Conservation (phyloP, 805 yeast species). For the Metschnikowia cubensis region DNA sequence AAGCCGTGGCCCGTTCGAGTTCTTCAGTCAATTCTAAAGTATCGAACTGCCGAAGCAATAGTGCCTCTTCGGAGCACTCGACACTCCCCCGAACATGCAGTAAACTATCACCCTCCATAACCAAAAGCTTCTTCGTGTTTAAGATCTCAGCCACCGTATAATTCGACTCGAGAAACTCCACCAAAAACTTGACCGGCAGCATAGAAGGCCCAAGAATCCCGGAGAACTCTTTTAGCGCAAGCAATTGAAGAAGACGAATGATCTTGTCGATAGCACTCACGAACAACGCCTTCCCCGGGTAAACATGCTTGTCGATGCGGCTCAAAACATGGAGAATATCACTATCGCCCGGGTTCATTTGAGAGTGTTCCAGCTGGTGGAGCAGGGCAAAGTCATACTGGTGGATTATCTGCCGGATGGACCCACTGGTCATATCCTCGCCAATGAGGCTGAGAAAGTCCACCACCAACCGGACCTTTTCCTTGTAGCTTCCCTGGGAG, state of each 20-base stretch:
- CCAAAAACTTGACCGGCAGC: slow-evolving; percentile 3
- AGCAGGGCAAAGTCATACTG: slow-evolving; percentile 9
- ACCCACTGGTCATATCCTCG: slow-evolving; percentile 7
- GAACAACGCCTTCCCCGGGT: slow-evolving; percentile 14
- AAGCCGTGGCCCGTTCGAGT: slow-evolving; percentile 1
- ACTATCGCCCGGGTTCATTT: slow-evolving; percentile 1
- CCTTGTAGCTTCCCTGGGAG: slow-evolving; percentile 17
- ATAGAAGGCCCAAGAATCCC: background rate
- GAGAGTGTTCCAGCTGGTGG: slow-evolving; percentile 1
- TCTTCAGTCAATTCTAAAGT: slow-evolving; percentile 10
- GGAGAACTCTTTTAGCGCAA: slow-evolving; percentile 7
- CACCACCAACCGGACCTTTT: slow-evolving; percentile 14
- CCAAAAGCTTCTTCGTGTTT: slow-evolving; percentile 9
- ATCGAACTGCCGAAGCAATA: slow-evolving; percentile 5
- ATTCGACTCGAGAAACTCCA: slow-evolving; percentile 5
- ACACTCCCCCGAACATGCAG: background rate
- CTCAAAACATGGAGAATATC: slow-evolving; percentile 8
- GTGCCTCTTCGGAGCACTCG: slow-evolving; percentile 4
- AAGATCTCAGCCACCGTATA: slow-evolving; percentile 10
- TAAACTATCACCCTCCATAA: background rate
- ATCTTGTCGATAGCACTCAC: slow-evolving; percentile 15
- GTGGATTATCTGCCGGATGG: slow-evolving; percentile 7
- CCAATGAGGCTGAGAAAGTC: slow-evolving; percentile 9
- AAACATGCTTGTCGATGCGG: slow-evolving; percentile 11
- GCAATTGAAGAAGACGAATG: slow-evolving; percentile 12